Conservation (phyloP, 352 stramenopile genomes). For the Aphanomyces stellatus region DNA sequence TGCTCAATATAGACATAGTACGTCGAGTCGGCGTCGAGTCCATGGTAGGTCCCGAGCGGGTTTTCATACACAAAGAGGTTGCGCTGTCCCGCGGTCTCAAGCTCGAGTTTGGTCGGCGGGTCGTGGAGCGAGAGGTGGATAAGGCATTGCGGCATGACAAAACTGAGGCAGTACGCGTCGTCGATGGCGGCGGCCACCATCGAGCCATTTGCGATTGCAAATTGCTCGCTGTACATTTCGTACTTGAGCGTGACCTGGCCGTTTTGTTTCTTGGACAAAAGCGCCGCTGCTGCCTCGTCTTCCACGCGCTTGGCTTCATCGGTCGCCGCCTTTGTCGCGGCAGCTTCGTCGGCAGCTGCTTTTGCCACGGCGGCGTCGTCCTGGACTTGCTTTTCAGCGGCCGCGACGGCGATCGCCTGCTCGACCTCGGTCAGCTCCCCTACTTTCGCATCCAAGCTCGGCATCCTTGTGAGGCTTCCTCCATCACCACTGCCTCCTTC, state of each 20-base stretch:
- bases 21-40: constrained; percentile 46
- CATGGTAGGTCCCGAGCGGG: constrained; percentile 56
- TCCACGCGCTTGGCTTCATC: no score
- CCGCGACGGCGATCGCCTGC: no score
- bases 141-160: constrained; percentile 83
- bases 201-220: constrained; percentile 62
- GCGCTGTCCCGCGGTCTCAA: constrained; percentile 33
- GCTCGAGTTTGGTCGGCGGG: constrained; percentile 40
- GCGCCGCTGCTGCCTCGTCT: no score
- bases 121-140: constrained; percentile 51
- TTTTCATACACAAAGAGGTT: constrained; percentile 61
- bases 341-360: no score
- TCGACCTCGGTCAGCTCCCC: no score
- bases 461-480: no score
- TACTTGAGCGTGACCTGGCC: constrained; percentile 75
- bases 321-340: no score
- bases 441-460: no score
- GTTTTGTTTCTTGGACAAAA: no score
- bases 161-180: constrained; percentile 81
- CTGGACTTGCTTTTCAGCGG: no score
- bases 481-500: no score
- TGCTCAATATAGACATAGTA: constrained; percentile 84
- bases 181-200: constrained; percentile 70
- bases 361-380: no score
- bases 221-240: constrained; percentile 82